These are phyloP conservation scores for Lactarius sp. DNA, from an alignment of 768 basidiomycete genomes.

Conservation along the genomic window DNA sequence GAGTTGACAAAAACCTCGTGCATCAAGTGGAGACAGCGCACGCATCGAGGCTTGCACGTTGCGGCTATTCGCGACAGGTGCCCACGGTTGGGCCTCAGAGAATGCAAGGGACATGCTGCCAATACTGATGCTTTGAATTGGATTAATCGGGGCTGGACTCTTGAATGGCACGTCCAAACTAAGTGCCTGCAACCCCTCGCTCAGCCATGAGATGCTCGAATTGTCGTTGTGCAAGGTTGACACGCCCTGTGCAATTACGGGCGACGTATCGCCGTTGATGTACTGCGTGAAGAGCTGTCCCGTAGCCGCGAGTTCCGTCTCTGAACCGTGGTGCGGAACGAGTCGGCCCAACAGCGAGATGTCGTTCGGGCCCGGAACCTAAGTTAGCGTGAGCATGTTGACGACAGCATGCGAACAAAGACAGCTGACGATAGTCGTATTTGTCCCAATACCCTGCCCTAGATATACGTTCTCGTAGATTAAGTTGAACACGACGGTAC, in stretches of 20 bases:
- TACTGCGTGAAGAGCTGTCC: slow-evolving; percentile 67
- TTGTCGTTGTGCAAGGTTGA: slow-evolving; percentile 57
- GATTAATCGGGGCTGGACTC: slow-evolving; percentile 47
- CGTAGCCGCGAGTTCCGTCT: slow-evolving; percentile 41
- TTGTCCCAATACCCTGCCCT: slow-evolving; percentile 49
- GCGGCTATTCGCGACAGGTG: slow-evolving; percentile 51
- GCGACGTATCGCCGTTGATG: slow-evolving; percentile 56
- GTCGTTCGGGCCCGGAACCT: slow-evolving; percentile 52
- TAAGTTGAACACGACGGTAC: slow-evolving; percentile 60
- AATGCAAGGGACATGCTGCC: slow-evolving; percentile 56
- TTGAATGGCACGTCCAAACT: slow-evolving; percentile 60
- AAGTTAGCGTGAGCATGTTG: neutral
- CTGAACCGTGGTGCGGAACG: slow-evolving; percentile 44
- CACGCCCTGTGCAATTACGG: slow-evolving; percentile 53
- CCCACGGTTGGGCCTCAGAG: slow-evolving; percentile 49
- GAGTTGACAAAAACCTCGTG: neutral
- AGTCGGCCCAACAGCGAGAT: slow-evolving; percentile 57
- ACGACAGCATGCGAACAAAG: slow-evolving; percentile 3
- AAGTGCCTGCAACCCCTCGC: slow-evolving; percentile 51
- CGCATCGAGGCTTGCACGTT: slow-evolving; percentile 56
- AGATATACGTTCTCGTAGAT: slow-evolving; percentile 52
- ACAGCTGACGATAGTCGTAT: slow-evolving; percentile 48
- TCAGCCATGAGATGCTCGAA: slow-evolving; percentile 60
- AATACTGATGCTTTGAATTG: slow-evolving; percentile 61
- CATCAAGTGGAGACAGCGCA: slow-evolving; percentile 31